Conservation (phyloP, 2,329 filamentous ascomycete species). For the Rugonectria rugulosa region DNA sequence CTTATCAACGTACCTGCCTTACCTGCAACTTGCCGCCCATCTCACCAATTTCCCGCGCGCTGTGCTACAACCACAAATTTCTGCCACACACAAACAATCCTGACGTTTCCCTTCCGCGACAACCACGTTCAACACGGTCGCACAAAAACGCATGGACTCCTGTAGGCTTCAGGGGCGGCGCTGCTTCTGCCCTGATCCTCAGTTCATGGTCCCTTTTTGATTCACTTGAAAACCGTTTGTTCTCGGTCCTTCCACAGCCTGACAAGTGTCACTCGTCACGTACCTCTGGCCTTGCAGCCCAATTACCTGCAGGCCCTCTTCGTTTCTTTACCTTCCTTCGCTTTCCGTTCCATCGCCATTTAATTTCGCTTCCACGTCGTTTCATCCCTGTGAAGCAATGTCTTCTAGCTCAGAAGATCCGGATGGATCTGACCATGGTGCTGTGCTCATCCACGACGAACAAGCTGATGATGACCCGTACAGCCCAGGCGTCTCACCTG, state of each 20-base stretch:
- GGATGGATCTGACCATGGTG: slow-evolving; percentile 7
- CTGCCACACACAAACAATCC: neutral
- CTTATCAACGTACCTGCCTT: too few species aligned
- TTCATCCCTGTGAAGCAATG: slow-evolving; percentile 24
- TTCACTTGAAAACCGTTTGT: slow-evolving; percentile 11
- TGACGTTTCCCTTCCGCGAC: neutral
- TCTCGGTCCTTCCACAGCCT: slow-evolving; percentile 15
- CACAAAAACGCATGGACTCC: neutral
- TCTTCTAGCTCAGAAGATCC: slow-evolving; percentile 8
- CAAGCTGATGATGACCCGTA: slow-evolving; percentile 15
- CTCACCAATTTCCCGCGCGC: neutral
- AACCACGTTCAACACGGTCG: slow-evolving; percentile 5
- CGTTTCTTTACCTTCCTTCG: neutral
- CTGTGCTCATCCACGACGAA: slow-evolving; percentile 21
- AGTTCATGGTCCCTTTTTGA: slow-evolving; percentile 8
- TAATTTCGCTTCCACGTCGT: neutral
- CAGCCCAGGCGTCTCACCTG: slow-evolving; percentile 19
- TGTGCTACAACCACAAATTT: neutral
- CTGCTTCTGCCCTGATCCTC: neutral
- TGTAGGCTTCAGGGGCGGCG: neutral
- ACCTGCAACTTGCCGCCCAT: neutral
- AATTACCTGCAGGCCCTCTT: slow-evolving; percentile 20
- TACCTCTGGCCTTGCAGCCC: too few species aligned
- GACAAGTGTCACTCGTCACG: slow-evolving; percentile 34
- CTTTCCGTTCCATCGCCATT: neutral